phyloP scores from a whole-genome alignment of 192 early-diverging fungal species.

The Cladochytrium replicatum region DNA sequence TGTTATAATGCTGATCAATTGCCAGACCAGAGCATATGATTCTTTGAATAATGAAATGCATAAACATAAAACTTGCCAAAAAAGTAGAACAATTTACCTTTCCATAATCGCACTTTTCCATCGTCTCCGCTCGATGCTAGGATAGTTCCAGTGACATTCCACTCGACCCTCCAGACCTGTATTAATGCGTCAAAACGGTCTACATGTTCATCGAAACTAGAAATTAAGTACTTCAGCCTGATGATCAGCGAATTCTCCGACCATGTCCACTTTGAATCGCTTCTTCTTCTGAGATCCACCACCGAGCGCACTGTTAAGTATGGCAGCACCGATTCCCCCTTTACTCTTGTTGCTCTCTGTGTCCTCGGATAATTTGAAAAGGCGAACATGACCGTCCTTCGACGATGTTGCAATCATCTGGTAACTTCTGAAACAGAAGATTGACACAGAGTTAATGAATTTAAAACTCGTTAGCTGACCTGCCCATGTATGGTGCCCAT shows the following conservation, averaged over 20 bases:
- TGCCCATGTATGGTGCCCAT: slow-evolving; percentile 42
- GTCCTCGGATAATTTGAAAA: slow-evolving; percentile 58
- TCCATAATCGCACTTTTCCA: slow-evolving; percentile 75
- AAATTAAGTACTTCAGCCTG: slow-evolving; percentile 29
- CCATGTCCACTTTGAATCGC: slow-evolving; percentile 39
- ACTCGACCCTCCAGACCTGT: slow-evolving; percentile 72
- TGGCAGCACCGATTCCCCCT: slow-evolving; percentile 17
- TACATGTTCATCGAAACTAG: too few relatives aligned
- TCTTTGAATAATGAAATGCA: too few relatives aligned
- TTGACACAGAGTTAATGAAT: not conserved
- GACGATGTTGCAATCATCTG: slow-evolving; percentile 76
- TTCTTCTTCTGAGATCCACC: slow-evolving; percentile 5
- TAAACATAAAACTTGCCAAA: too few relatives aligned
- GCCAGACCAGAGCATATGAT: too few relatives aligned
- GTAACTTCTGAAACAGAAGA: slow-evolving; percentile 35
- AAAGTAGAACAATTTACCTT: too few relatives aligned
- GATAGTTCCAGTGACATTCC: slow-evolving; percentile 79
- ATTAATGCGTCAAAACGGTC: slow-evolving; percentile 2
- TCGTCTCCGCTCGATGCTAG: slow-evolving; percentile 72
- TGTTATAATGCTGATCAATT: too few relatives aligned
- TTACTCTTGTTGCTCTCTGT: slow-evolving; percentile 10
- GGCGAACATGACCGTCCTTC: slow-evolving; percentile 64
- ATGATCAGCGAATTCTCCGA: slow-evolving; percentile 57
- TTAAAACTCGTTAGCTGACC: slow-evolving; percentile 10
- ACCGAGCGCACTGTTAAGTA: not conserved